Evolutionary conservation across 78 protist species (phyloP), one percentile per base, ranked within the genome.

Genomic region (Pigoraptor vietnamica): DNA sequence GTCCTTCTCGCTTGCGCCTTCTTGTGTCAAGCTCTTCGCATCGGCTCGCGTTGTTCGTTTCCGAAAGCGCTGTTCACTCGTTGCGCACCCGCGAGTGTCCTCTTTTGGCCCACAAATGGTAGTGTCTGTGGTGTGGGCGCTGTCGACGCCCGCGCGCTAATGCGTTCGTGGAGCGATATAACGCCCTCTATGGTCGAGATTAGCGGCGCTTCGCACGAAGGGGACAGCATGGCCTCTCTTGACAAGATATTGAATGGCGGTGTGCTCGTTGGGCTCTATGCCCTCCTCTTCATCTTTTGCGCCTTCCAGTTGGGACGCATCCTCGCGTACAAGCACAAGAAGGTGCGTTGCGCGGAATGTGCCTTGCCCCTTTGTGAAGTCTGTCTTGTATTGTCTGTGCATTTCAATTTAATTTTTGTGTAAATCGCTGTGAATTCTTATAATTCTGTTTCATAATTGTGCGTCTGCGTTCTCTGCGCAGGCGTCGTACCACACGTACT

Each of bases 401-500:
- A 21, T 48, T 48, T 21, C 14, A 48, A 48, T 21, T 48, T 48
- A 48, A n/a, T n/a, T n/a, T n/a, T n/a, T n/a, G n/a, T n/a, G n/a
- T n/a, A n/a, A n/a, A n/a, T n/a, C n/a, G n/a, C n/a, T n/a, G n/a
- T n/a, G n/a, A n/a, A n/a, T n/a, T n/a, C n/a, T n/a, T n/a, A n/a
- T n/a, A n/a, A n/a, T n/a, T n/a, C n/a, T n/a, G n/a, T n/a, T n/a
- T n/a, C n/a, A n/a, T n/a, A n/a, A n/a, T n/a, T n/a, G n/a, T 48
- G 67, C 29, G 67, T 48, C 6, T 88, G 55, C 55, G 36, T 37
- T 32, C 29, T 33, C 37, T 38, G 23, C 24, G 37, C 36, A 89
- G 91, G 91, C 91, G 10, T 89, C 91, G 25, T 89, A 38, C 36
- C 91, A 56, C 40, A 89, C n/a, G 37, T 89, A 89, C 48, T 89